Evolutionary conservation across 2,329 filamentous ascomycete genomes (phyloP), one percentile per base, ranked within the genome.

Genomic region (Trichoderma sp.): DNA sequence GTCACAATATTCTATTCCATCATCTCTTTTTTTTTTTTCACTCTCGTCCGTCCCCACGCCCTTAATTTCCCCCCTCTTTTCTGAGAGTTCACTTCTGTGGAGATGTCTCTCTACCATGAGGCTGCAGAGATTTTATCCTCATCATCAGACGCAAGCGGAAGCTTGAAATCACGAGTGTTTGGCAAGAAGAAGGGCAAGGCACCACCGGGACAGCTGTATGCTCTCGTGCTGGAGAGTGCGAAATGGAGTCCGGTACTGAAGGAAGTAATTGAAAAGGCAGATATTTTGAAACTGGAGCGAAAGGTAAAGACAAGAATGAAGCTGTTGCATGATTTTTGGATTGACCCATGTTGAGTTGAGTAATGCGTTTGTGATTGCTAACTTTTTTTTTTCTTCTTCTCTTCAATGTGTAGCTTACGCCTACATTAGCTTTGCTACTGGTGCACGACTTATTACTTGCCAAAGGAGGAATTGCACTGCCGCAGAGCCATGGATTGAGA

Each of bases 91-190:
- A 1, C 15, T 17, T 22, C 5, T 59, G 9, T 12, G 10, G 65
- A 5, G 17, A 98, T 98, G 94, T 97, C 94, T 57, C 90, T 99
- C 67, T 99, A 99, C 78, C 91, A 97, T 77, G 95, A 98, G 82
- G 91, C 94, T 7, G 93, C 91, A 4, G 85, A 89, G 15, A 83
- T 97, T 39, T 81, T 99, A 67, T 81, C 86, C 1, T 85, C 87
- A n/a, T 80, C 84, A 3, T 71, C 73, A 0, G 70, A 76, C 10
- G 72, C 75, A 29, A 90, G 90, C n/a, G 93, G 92, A 19, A 97
- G 92, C 29, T 85, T 98, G 71, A 97, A 96, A 79, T 92, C 93
- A 8, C 85, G 92, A 39, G 88, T 98, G 53, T 98, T 95, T 78
- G 83, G 84, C 68, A 90, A 89, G 70, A 91, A 91, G 73, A 83